Percentiles rank a stretch among this genome's conserved stretches.
Conservation (phyloP, 805 yeast species). For the Kodamaea leandrae region DNA sequence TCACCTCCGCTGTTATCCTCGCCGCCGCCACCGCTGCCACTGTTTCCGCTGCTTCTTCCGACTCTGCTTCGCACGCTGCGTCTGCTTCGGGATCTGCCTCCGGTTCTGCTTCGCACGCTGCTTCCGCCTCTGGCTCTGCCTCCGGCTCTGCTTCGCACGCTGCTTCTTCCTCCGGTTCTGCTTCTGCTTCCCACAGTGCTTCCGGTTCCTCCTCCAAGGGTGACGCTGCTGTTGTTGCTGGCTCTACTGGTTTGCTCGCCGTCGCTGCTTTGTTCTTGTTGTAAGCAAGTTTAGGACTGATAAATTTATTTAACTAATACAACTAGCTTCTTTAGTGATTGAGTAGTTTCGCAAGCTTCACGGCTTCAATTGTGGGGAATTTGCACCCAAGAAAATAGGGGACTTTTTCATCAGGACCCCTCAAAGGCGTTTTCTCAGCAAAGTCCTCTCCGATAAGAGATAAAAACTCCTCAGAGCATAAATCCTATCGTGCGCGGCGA, state of each 20-base stretch:
- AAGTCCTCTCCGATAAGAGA: no score
- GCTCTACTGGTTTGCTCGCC: slow-evolving; percentile 25
- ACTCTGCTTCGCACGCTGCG: slow-evolving; percentile 3
- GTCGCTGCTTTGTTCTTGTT: slow-evolving; percentile 26
- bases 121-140: slow-evolving; percentile 9
- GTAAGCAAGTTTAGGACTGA: slow-evolving; percentile 11
- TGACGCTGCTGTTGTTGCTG: slow-evolving; percentile 14
- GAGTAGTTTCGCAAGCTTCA: no score
- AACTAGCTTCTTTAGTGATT: no score
- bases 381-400: no score
- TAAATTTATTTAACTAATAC: not conserved
- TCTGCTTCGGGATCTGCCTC: slow-evolving; percentile 10
- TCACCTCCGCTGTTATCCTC: slow-evolving; percentile 12
- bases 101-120: slow-evolving; percentile 4
- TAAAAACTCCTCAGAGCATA: no score
- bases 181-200: slow-evolving; percentile 8
- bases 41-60: slow-evolving; percentile 10
- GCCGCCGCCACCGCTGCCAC: slow-evolving; percentile 10
- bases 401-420: no score
- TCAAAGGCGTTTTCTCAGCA: no score
- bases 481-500: no score
- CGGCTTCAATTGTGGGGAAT: no score
- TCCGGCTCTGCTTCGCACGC: slow-evolving; percentile 9
- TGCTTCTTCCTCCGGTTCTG: slow-evolving; percentile 7
- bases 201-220: slow-evolving; percentile 9